phyloP scores from a whole-genome alignment of 257 asterid genomes.

The Solanum peruvianum region DNA sequence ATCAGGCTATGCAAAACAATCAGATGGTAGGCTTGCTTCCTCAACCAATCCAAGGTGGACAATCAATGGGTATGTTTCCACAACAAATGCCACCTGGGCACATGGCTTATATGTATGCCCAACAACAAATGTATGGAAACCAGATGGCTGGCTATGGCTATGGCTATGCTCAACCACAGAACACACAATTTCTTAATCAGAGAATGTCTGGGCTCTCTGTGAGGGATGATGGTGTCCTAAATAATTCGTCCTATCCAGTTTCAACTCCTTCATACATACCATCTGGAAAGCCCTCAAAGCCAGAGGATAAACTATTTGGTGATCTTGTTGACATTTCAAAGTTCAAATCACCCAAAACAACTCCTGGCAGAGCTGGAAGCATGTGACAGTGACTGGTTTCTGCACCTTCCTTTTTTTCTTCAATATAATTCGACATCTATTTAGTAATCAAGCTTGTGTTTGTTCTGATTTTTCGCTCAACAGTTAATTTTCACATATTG shows the following conservation, averaged over 20 bases:
- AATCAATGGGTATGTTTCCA: slow-evolving; percentile 45
- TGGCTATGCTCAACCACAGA: slow-evolving; percentile 57
- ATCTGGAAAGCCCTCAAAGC: slow-evolving; percentile 57
- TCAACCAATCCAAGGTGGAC: slow-evolving; percentile 16
- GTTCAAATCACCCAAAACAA: slow-evolving; percentile 34
- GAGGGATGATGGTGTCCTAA: slow-evolving; percentile 46
- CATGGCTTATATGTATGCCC: slow-evolving; percentile 70
- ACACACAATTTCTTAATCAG: slow-evolving; percentile 53
- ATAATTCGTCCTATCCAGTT: slow-evolving; percentile 17
- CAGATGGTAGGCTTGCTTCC: slow-evolving; percentile 29
- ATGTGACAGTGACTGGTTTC: slow-evolving; percentile 16
- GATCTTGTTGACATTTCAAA: slow-evolving; percentile 66
- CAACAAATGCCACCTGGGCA: slow-evolving; percentile 58
- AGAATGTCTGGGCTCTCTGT: slow-evolving; percentile 60
- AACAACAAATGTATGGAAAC: slow-evolving; percentile 59
- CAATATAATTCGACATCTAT: not conserved
- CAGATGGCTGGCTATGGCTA: slow-evolving; percentile 62
- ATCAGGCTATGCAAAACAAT: slow-evolving; percentile 23
- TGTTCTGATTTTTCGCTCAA: not conserved
- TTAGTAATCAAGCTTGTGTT: not conserved
- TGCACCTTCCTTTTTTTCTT: not conserved
- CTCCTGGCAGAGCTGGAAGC: slow-evolving; percentile 38
- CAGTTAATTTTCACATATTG: slow-evolving; percentile 1
- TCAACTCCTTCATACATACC: slow-evolving; percentile 42
- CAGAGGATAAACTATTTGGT: slow-evolving; percentile 73